Base-by-base conservation (phyloP, 2,329 filamentous ascomycete species). In the Knufia petricola region DNA sequence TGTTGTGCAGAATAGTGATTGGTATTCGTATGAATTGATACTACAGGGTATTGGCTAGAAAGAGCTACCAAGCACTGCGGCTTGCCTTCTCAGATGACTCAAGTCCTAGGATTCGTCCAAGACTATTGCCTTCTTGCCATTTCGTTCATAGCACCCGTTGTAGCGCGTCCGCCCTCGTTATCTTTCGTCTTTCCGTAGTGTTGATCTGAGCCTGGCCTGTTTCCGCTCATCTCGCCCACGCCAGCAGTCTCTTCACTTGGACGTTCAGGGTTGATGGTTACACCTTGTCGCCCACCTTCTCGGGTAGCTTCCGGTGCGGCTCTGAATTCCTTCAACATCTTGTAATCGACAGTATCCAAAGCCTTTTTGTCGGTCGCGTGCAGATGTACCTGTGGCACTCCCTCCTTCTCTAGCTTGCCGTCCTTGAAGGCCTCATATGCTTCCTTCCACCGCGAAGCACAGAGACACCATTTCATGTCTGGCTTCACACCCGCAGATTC, bases 391-490 rank as follows among this genome's bases (percentile, higher is more conserved):
- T 56, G 58, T 17, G 50, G 52, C 3, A 57, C 57, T 12, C 50
- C 51, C 36, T 54, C 49, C 28, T 52, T 43, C 6, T 47, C 48
- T 28, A 58, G 20, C 17, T 57, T 66, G 36, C 72, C 71, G 10
- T 64, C 65, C 40, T 67, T 71, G 52, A 72, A 65, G 1, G 77
- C 77, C 48, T 76, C 67, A 52, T 78, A 73, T 1, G 77, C 79
- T 60, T 82, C 77, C 55, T 74, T 73, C 76, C 77, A 82, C 38
- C 78, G 64, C 9, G 63, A 66, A 2, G 77, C 77, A 58, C 79
- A 82, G 3, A 82, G 63, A 61, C 79, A 82, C 77, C 79, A 82
- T 60, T 75, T 77, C 58, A 77, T 80, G 6, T 78, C 78, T 10
- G 67, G 73, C 17, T 68, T 75, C 48, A 82, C 68, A 2, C 78